Percentiles rank a stretch among this genome's conserved stretches.
These are phyloP conservation scores for Yamagishiella unicocca DNA, from an alignment of 139 green algal genomes.

Conservation along the genomic window DNA sequence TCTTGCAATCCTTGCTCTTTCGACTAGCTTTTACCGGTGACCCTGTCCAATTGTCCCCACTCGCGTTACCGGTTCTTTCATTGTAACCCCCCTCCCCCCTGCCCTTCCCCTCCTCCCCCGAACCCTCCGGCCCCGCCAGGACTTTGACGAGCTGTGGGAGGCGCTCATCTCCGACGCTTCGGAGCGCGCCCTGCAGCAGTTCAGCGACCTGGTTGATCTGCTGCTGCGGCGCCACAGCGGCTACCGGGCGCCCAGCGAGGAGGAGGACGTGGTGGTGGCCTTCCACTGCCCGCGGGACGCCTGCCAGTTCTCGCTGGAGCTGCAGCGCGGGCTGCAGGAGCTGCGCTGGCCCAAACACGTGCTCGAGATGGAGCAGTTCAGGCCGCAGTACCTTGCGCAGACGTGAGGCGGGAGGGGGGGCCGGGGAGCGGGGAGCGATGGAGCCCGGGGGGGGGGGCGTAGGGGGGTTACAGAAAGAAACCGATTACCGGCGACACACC, in stretches of 20 bases:
- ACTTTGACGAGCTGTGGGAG: slow-evolving; percentile 49
- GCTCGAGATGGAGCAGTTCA: slow-evolving; percentile 44
- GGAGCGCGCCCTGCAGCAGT: slow-evolving; percentile 21
- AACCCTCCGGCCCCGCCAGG: too few relatives aligned
- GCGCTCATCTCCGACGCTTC: slow-evolving; percentile 24
- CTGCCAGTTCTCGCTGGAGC: slow-evolving; percentile 35
- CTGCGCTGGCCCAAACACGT: slow-evolving; percentile 18
- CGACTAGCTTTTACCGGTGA: slow-evolving; percentile 21
- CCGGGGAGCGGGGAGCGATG: not conserved
- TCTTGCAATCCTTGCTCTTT: not conserved
- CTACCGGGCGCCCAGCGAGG: slow-evolving; percentile 23
- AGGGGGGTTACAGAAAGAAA: too few relatives aligned
- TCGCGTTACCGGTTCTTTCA: too few relatives aligned
- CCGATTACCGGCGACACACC: too few relatives aligned
- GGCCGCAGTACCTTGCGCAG: slow-evolving; percentile 28
- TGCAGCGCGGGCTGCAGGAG: slow-evolving; percentile 36
- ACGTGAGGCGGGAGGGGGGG: not conserved
- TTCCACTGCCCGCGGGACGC: slow-evolving; percentile 47
- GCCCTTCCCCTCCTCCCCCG: too few relatives aligned
- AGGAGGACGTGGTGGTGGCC: slow-evolving; percentile 30
- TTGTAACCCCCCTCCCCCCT: too few relatives aligned
- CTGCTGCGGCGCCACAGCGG: slow-evolving; percentile 26
- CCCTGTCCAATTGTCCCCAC: slow-evolving; percentile 37
- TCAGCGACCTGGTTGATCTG: not conserved
- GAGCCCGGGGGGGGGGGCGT: too few relatives aligned